phyloP scores from a whole-genome alignment of 2,329 filamentous ascomycete genomes.

The Aspergillus chevalieri region DNA sequence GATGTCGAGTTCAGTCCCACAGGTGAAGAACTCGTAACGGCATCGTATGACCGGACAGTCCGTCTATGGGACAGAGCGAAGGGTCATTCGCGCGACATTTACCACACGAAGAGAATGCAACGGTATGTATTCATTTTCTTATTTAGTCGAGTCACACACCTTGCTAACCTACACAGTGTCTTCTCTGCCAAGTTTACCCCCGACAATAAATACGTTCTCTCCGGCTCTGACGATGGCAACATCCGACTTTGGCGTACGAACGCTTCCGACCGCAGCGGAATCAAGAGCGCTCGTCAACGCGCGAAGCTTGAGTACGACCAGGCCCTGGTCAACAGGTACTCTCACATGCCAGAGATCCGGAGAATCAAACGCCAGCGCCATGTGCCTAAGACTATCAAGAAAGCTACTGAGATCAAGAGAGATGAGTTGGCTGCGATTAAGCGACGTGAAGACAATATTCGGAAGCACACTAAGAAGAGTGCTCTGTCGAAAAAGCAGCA shows the following conservation, averaged over 20 bases:
- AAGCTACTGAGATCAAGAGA: constrained; percentile 87
- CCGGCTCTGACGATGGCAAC: constrained; percentile 90
- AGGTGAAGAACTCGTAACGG: constrained; percentile 85
- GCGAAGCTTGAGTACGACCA: constrained; percentile 90
- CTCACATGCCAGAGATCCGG: constrained; percentile 92
- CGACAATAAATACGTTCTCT: constrained; percentile 82
- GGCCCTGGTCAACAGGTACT: constrained; percentile 73
- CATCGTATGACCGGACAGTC: constrained; percentile 81
- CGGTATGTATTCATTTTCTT: constrained; percentile 31
- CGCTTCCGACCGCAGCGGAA: constrained; percentile 72
- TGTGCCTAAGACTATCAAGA: constrained; percentile 88
- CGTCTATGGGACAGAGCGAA: constrained; percentile 74
- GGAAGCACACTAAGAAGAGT: constrained; percentile 83
- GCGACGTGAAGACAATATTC: constrained; percentile 86
- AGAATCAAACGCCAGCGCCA: constrained; percentile 88
- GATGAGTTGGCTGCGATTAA: constrained; percentile 85
- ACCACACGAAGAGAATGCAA: constrained; percentile 98
- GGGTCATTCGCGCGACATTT: constrained; percentile 85
- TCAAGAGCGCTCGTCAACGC: constrained; percentile 78
- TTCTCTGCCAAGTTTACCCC: constrained; percentile 80
- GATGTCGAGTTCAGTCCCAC: constrained; percentile 94
- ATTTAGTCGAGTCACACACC: not conserved
- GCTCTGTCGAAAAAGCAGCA: constrained; percentile 60
- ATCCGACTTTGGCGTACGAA: constrained; percentile 82
- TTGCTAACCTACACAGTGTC: constrained; percentile 48